Base-by-base conservation (phyloP, 2,329 filamentous ascomycete species). In the Clarireedia homoeocarpa region DNA sequence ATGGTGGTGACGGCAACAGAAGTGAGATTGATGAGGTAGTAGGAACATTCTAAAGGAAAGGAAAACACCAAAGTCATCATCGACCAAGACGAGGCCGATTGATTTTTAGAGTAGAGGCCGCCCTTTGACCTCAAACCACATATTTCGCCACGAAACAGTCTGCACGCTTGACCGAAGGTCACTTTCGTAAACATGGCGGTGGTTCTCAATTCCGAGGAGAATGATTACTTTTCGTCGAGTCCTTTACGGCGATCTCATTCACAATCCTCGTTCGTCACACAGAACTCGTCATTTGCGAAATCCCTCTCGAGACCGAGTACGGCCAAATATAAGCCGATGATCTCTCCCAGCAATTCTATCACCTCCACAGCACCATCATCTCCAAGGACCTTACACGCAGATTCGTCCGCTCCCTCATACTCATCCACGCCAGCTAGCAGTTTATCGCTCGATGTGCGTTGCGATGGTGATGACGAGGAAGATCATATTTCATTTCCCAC, bases 391-490 rank as follows among this genome's bases (percentile, higher is more conserved):
- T 59, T 76, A 38, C 75, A 77, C 55, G 73, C 72, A 54, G 80
- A 81, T 60, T 81, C 73, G 68, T 48, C 73, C 23, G 73, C 77
- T 66, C 76, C 78, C 4, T 85, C 83, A 2, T 81, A 77, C 66
- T 75, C 77, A 24, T 86, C 84, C 2, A 87, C 83, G 3, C 79
- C 83, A 4, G 78, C 80, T 17, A 84, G 82, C 63, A 85, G 79
- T 62, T 71, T 69, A 79, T 85, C 27, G 78, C 91, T 47, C 80
- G 90, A 62, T 90, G 96, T 96, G 72, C 96, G 96, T 69, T 80
- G 96, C 48, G 54, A 56, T 15, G 26, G 34, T 12, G 47, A 40
- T 12, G 30, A 51, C 24, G 67, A 77, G 26, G 53, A 57, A 44
- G 55, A 70, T 27, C 70, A 72, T 27, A 63, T 74, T 47, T 53